Evolutionary conservation across 768 basidiomycete species (phyloP).

Genomic region (Mrakia blollopis): DNA sequence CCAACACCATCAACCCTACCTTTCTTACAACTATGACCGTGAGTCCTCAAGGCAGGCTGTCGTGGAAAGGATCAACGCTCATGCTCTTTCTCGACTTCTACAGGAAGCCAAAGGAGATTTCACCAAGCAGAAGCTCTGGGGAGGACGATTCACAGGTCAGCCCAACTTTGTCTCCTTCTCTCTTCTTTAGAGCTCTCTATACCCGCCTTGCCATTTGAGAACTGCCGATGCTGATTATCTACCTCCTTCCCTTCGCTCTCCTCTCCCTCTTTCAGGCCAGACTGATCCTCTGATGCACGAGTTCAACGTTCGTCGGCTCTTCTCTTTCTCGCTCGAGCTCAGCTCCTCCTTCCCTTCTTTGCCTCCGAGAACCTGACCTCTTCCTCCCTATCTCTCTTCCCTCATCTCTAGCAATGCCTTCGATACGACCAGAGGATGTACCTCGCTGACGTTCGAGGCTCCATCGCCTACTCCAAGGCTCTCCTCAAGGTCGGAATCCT

Average conservation of each 20-base stretch:
- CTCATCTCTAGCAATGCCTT: conserved; percentile 59
- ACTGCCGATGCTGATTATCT: too few relatives aligned
- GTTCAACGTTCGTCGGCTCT: conserved; percentile 30
- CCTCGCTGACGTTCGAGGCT: conserved; percentile 82
- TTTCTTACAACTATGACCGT: background rate
- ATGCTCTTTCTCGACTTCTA: background rate
- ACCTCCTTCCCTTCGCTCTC: background rate
- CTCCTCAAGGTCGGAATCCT: conserved; percentile 73
- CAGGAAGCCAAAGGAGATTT: conserved; percentile 27
- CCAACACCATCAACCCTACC: background rate
- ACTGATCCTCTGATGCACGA: conserved; percentile 34
- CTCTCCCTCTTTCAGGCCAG: conserved; percentile 4
- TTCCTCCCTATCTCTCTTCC: background rate
- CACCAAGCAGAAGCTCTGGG: conserved; percentile 34
- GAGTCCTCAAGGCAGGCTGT: background rate
- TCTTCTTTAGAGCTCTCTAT: background rate
- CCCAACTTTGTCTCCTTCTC: background rate
- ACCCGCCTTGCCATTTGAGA: too few relatives aligned
- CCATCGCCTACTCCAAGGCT: conserved; percentile 91
- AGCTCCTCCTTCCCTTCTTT: background rate
- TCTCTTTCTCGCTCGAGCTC: background rate
- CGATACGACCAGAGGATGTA: conserved; percentile 94
- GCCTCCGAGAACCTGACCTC: background rate
- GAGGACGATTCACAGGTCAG: conserved; percentile 33
- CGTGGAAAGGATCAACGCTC: background rate